Percentiles rank a stretch among this genome's conserved stretches.
These are phyloP conservation scores for Cyclotella cryptica DNA, from an alignment of 108 stramenopile species.

Conservation along the genomic window DNA sequence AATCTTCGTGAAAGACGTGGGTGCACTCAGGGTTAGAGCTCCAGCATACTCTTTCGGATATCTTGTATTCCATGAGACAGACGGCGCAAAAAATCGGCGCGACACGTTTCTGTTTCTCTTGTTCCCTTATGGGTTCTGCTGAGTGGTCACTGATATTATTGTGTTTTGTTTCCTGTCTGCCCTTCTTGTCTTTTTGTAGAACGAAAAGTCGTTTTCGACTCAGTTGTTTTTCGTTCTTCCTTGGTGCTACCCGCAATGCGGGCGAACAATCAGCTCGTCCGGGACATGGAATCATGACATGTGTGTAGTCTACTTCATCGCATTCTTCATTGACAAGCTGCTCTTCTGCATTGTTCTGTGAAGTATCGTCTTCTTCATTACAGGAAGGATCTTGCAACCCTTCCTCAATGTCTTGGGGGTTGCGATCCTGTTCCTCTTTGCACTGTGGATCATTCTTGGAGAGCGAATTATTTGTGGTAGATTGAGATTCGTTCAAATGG, in stretches of 20 bases:
- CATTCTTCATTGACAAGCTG: not conserved
- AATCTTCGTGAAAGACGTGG: conserved; percentile 58
- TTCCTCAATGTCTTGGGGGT: conserved; percentile 7
- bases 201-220: not conserved
- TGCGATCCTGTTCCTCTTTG: not conserved
- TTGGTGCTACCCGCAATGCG: not conserved
- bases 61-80: conserved; percentile 48
- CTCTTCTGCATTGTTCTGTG: not conserved
- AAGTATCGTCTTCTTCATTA: conserved; percentile 1
- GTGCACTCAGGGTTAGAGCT: conserved; percentile 47
- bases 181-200: not conserved
- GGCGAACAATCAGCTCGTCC: conserved; percentile 15
- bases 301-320: conserved; percentile 18
- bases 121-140: not conserved
- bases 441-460: conserved; percentile 2
- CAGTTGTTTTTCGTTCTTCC: not conserved
- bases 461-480: not conserved
- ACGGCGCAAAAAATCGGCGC: conserved; percentile 47
- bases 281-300: conserved; percentile 26
- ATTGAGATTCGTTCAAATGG: conserved; percentile 4
- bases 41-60: conserved; percentile 38
- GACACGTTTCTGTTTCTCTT: conserved; percentile 7
- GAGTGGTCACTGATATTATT: not conserved
- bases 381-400: not conserved
- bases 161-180: not conserved